Conservation (phyloP, 805 yeast species). For the Ogataea nitratoaversa region DNA sequence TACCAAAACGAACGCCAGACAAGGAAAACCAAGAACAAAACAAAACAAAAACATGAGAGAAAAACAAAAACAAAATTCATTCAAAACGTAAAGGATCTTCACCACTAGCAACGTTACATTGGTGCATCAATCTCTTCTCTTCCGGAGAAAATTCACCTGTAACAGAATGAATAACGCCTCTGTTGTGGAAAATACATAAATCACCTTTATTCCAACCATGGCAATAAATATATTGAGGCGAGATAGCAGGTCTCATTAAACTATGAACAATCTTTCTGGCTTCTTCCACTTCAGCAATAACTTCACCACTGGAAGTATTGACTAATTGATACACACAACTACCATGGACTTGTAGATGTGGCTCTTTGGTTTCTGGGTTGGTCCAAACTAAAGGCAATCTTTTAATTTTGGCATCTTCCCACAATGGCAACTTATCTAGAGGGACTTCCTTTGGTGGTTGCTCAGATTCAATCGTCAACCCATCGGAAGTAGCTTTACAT, state of each 20-base stretch:
- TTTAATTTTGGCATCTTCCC: slow-evolving; percentile 79
- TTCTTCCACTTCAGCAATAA: slow-evolving; percentile 57
- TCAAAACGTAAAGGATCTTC: slow-evolving; percentile 47
- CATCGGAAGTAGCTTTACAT: slow-evolving; percentile 80
- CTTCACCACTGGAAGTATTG: slow-evolving; percentile 53
- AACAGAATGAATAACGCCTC: slow-evolving; percentile 90
- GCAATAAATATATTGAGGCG: slow-evolving; percentile 69
- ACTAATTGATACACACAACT: slow-evolving; percentile 72
- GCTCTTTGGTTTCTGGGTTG: slow-evolving; percentile 79
- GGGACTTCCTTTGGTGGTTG: slow-evolving; percentile 55
- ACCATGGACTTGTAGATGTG: slow-evolving; percentile 83
- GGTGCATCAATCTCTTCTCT: slow-evolving; percentile 86
- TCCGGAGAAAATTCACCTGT: slow-evolving; percentile 82
- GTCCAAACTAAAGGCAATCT: slow-evolving; percentile 88
- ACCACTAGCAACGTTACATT: slow-evolving; percentile 87
- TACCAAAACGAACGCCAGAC: slow-evolving; percentile 1
- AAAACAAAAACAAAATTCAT: slow-evolving; percentile 8
- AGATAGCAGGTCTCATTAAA: slow-evolving; percentile 81
- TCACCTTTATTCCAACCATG: slow-evolving; percentile 85
- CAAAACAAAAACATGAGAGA: background rate
- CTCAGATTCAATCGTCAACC: slow-evolving; percentile 80
- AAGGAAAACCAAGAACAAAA: slow-evolving; percentile 3
- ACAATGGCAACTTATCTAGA: slow-evolving; percentile 67
- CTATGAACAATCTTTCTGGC: slow-evolving; percentile 70
- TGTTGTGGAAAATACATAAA: slow-evolving; percentile 78